phyloP scores from a whole-genome alignment of 2,329 filamentous ascomycete species.

The Alternaria triticimaculans region DNA sequence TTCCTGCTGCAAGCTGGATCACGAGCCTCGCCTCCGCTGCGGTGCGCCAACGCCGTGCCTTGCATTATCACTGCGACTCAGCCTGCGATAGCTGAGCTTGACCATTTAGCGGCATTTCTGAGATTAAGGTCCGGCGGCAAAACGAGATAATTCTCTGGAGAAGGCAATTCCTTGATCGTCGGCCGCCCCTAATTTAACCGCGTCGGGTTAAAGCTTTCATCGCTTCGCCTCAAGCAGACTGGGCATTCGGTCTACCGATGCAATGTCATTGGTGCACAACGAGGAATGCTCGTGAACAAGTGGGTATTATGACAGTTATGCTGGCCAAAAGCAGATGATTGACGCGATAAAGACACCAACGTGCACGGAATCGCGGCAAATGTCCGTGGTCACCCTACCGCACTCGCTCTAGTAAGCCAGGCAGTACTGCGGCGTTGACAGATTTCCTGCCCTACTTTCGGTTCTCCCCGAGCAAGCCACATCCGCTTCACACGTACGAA shows the following conservation, averaged over 20 bases:
- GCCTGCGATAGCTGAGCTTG: slow-evolving; percentile 23
- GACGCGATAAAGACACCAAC: slow-evolving; percentile 20
- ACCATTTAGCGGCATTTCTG: slow-evolving; percentile 32
- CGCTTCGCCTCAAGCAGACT: slow-evolving; percentile 14
- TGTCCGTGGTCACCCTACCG: slow-evolving; percentile 14
- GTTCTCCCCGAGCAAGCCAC: slow-evolving; percentile 40
- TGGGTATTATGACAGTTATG: slow-evolving; percentile 18
- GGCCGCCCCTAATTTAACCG: slow-evolving; percentile 29
- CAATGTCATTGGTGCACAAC: slow-evolving; percentile 20
- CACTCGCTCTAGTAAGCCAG: slow-evolving; percentile 25
- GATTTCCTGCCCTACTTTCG: slow-evolving; percentile 21
- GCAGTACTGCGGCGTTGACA: slow-evolving; percentile 33
- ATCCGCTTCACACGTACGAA: slow-evolving; percentile 33
- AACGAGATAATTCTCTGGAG: slow-evolving; percentile 25
- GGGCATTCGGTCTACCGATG: slow-evolving; percentile 6
- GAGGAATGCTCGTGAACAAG: slow-evolving; percentile 2
- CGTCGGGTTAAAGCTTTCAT: slow-evolving; percentile 17
- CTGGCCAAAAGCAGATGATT: slow-evolving; percentile 7
- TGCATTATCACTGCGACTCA: slow-evolving; percentile 28
- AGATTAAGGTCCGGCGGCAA: slow-evolving; percentile 33
- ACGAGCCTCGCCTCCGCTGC: slow-evolving; percentile 36
- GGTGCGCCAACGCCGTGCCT: slow-evolving; percentile 36
- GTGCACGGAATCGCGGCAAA: slow-evolving; percentile 21
- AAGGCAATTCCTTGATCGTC: slow-evolving; percentile 12
- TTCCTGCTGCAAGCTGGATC: slow-evolving; percentile 30